These are phyloP conservation scores for Vachellia collinsii DNA, from an alignment of 306 rosid species.

Conservation along the genomic window DNA sequence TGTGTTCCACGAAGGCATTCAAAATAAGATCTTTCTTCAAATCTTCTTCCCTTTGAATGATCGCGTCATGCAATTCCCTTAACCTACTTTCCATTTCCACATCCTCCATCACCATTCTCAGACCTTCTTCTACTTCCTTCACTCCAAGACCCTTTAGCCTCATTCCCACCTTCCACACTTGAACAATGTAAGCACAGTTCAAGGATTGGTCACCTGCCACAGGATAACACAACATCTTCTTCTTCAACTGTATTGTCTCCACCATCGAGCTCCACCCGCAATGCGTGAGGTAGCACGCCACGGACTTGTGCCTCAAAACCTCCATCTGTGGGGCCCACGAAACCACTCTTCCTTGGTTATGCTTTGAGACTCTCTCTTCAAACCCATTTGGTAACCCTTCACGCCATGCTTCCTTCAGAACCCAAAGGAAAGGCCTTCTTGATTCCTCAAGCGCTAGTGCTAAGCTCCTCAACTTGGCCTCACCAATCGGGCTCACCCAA, in stretches of 20 bases:
- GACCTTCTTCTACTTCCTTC: conserved; percentile 70
- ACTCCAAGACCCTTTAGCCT: conserved; percentile 57
- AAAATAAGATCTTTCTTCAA: no score
- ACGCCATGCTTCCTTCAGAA: conserved; percentile 57
- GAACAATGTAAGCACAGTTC: conserved; percentile 63
- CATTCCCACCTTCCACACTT: conserved; percentile 72
- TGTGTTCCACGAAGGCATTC: no score
- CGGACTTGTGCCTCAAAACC: conserved; percentile 55
- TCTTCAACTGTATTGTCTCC: conserved; percentile 71
- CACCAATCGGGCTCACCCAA: conserved; percentile 83
- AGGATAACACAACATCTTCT: conserved; percentile 70
- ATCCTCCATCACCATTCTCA: conserved; percentile 56
- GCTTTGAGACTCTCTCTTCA: conserved; percentile 38
- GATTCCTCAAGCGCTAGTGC: conserved; percentile 66
- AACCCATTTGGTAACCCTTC: conserved; percentile 64
- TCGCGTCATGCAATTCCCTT: neutral
- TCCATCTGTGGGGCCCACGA: conserved; percentile 86
- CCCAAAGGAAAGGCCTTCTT: conserved; percentile 78
- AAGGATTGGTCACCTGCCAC: conserved; percentile 87
- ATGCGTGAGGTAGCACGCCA: conserved; percentile 77
- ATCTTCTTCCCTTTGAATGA: no score
- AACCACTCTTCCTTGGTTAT: conserved; percentile 50
- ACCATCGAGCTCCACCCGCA: conserved; percentile 95
- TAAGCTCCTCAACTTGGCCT: conserved; percentile 52
- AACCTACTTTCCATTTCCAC: conserved; percentile 52